These are phyloP conservation scores for Aegilops tauschii DNA, from an alignment of 176 grass and related monocot species.

Conservation along the genomic window DNA sequence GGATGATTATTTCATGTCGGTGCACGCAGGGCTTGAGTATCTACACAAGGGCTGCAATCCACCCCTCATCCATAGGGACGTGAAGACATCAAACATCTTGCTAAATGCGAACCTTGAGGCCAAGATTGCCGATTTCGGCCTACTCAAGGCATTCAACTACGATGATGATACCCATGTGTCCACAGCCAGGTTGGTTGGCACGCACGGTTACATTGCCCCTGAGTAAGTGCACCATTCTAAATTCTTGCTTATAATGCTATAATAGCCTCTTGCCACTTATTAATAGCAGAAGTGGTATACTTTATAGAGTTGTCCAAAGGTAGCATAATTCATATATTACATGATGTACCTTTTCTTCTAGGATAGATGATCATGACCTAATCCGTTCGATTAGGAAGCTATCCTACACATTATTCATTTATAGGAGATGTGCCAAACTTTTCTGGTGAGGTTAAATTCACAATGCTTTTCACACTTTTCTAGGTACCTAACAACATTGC, in stretches of 20 bases:
- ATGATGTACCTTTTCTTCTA: no score
- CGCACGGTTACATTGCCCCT: constrained; percentile 48
- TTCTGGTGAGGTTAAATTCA: no score
- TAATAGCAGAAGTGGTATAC: no score
- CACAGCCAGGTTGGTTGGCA: constrained; percentile 16
- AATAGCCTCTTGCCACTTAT: not conserved
- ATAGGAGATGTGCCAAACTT: no score
- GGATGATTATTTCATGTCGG: not conserved
- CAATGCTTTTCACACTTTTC: not conserved
- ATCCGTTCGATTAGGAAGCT: no score
- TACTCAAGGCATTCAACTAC: constrained; percentile 32
- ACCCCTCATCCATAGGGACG: constrained; percentile 48
- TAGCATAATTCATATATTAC: no score
- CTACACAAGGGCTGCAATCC: constrained; percentile 57
- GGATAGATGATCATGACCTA: no score
- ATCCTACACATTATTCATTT: no score
- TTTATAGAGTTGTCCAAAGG: no score
- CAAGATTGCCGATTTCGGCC: constrained; percentile 72
- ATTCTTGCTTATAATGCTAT: not conserved
- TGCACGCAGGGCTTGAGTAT: constrained; percentile 44
- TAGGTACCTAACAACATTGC: constrained; percentile 18
- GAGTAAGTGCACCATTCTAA: not conserved
- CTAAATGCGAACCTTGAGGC: constrained; percentile 45
- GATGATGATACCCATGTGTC: constrained; percentile 30
- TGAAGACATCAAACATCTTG: constrained; percentile 59